Evolutionary conservation across 2,329 filamentous ascomycete species (phyloP).

Genomic region (Didymellaceae sp.): DNA sequence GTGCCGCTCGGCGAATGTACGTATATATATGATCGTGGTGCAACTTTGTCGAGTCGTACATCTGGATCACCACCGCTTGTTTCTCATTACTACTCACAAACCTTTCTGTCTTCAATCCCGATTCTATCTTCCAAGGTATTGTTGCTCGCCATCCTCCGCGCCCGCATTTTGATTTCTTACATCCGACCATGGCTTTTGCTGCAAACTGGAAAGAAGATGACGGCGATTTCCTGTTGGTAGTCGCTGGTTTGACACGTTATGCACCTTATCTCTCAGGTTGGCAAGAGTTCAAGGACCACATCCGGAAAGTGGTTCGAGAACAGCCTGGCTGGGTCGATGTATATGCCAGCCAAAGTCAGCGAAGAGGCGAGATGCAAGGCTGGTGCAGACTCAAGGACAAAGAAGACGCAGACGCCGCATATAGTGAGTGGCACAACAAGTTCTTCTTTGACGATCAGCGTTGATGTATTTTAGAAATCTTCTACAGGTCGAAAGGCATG

Average conservation of each 20-base stretch:
- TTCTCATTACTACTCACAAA: background rate
- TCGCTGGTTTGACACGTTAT: constrained; percentile 32
- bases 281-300: constrained; percentile 49
- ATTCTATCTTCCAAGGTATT: background rate
- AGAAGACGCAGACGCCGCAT: constrained; percentile 44
- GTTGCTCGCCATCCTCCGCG: background rate
- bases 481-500: constrained; percentile 30
- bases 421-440: constrained; percentile 30
- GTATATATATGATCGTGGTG: constrained; percentile 13
- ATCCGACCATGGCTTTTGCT: constrained; percentile 20
- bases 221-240: constrained; percentile 41
- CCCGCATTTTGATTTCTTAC: background rate
- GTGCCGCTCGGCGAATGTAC: background rate
- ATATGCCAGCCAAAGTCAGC: constrained; percentile 30
- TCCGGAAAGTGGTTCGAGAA: constrained; percentile 41
- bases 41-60: constrained; percentile 2
- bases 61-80: background rate
- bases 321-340: constrained; percentile 50
- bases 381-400: constrained; percentile 46
- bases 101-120: background rate
- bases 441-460: background rate
- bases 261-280: constrained; percentile 41
- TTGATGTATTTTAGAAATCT: constrained; percentile 25
- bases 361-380: constrained; percentile 41
- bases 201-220: constrained; percentile 25